Evolutionary conservation across 2,329 filamentous ascomycete genomes (phyloP).

Genomic region (Tolypocladium amazonense): DNA sequence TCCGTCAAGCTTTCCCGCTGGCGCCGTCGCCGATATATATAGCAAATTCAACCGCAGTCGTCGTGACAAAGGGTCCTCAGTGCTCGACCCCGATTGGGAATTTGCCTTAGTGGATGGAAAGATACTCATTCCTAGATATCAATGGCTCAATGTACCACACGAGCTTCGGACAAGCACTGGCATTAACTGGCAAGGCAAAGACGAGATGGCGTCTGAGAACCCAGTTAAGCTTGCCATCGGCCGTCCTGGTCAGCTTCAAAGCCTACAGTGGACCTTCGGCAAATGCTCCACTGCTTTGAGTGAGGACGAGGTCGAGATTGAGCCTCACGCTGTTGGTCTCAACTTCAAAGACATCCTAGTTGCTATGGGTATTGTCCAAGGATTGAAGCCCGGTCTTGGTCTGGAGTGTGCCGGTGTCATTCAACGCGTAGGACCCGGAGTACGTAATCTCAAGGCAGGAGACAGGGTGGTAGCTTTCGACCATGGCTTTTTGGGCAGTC

Average conservation of each 20-base stretch:
- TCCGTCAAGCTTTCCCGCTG: not conserved
- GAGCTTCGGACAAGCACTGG: not conserved
- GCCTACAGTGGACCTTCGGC: not conserved
- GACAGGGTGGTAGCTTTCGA: constrained; percentile 16
- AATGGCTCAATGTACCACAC: not conserved
- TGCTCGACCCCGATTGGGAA: not conserved
- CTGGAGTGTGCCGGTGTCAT: constrained; percentile 17
- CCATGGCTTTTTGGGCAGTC: constrained; percentile 13
- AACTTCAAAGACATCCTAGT: constrained; percentile 26
- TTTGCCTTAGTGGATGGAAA: not conserved
- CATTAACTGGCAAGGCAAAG: not conserved
- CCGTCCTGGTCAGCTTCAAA: not conserved
- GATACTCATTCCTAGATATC: not conserved
- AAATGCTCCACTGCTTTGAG: not conserved
- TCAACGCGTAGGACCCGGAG: constrained; percentile 12
- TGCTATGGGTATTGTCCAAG: constrained; percentile 15
- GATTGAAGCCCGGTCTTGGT: constrained; percentile 3
- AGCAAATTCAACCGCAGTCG: not conserved
- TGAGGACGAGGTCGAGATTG: constrained; percentile 20
- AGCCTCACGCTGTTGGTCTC: constrained; percentile 19
- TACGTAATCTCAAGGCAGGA: constrained; percentile 17
- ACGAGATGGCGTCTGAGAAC: not conserved
- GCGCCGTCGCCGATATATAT: not conserved
- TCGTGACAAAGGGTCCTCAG: not conserved
- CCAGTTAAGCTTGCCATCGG: not conserved